These are phyloP conservation scores for Debaryomyces maramus DNA, from an alignment of 805 yeast genomes.

Conservation along the genomic window DNA sequence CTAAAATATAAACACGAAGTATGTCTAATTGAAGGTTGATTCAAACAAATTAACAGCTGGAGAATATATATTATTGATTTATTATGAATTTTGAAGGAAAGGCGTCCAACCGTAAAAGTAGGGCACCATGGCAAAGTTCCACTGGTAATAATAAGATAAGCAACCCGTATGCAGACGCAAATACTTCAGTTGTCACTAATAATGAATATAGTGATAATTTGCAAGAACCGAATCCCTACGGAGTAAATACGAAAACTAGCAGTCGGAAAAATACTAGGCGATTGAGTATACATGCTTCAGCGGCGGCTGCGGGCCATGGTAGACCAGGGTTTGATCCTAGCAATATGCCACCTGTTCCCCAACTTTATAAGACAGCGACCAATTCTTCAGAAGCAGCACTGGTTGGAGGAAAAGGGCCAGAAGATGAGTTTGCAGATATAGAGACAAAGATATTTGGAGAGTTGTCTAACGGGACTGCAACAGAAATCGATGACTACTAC, in stretches of 20 bases:
- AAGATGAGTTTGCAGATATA: conserved; percentile 10
- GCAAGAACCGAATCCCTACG: conserved; percentile 18
- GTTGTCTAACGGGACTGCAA: conserved; percentile 64
- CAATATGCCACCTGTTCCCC: conserved; percentile 35
- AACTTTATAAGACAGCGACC: conserved; percentile 2
- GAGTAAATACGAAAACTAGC: conserved; percentile 7
- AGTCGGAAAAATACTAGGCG: conserved; percentile 27
- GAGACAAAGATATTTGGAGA: conserved; percentile 30
- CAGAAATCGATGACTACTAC: conserved; percentile 70
- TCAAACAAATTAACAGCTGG: background rate
- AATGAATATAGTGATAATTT: conserved; percentile 7
- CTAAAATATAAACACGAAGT: background rate
- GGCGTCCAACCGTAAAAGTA: conserved; percentile 38
- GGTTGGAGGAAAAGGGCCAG: conserved; percentile 3
- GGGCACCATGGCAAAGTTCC: conserved; percentile 42
- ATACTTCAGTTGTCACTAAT: conserved; percentile 10
- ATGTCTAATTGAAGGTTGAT: background rate
- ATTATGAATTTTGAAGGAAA: conserved; percentile 32
- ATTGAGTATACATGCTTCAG: conserved; percentile 41
- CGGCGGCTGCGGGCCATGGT: conserved; percentile 32
- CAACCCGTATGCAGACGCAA: conserved; percentile 31
- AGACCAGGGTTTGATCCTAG: conserved; percentile 23
- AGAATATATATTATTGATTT: background rate
- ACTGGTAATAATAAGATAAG: conserved; percentile 11
- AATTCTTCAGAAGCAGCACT: conserved; percentile 4